These are phyloP conservation scores for Candida rishiriensis DNA, from an alignment of 805 yeast species.

Conservation along the genomic window DNA sequence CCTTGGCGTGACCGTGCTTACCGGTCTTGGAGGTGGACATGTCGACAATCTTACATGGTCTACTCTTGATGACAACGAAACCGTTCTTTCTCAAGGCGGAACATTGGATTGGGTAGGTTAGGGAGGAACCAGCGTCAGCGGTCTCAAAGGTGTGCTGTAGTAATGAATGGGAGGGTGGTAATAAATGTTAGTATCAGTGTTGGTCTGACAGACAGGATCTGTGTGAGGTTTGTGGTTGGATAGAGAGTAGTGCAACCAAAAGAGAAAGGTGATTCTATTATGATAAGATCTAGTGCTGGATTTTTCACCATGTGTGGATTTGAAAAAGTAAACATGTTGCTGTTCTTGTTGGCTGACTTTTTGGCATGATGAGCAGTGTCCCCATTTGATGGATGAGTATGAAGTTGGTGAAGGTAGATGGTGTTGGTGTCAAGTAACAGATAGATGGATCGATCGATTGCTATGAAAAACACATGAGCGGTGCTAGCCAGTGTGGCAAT, in stretches of 20 bases:
- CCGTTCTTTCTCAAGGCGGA: slow-evolving; percentile 99
- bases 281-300: too few relatives aligned
- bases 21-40: slow-evolving; percentile 99
- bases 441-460: too few relatives aligned
- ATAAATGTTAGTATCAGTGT: slow-evolving; percentile 5
- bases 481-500: too few relatives aligned
- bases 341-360: too few relatives aligned
- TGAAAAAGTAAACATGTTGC: too few relatives aligned
- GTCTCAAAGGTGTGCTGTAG: slow-evolving; percentile 87
- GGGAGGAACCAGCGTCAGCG: slow-evolving; percentile 98
- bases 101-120: slow-evolving; percentile 99
- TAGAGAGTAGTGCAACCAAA: background rate
- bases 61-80: slow-evolving; percentile 96
- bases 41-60: slow-evolving; percentile 99
- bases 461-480: too few relatives aligned
- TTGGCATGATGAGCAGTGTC: too few relatives aligned
- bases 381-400: too few relatives aligned
- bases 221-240: background rate
- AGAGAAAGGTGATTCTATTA: too few relatives aligned
- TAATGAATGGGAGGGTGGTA: slow-evolving; percentile 5
- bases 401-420: too few relatives aligned
- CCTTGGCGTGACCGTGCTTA: slow-evolving; percentile 99
- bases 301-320: too few relatives aligned
- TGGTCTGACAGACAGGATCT: background rate
- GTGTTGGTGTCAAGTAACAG: too few relatives aligned